Evolutionary conservation across 495 filamentous ascomycete species (phyloP).

Genomic region (Platismatia glauca): DNA sequence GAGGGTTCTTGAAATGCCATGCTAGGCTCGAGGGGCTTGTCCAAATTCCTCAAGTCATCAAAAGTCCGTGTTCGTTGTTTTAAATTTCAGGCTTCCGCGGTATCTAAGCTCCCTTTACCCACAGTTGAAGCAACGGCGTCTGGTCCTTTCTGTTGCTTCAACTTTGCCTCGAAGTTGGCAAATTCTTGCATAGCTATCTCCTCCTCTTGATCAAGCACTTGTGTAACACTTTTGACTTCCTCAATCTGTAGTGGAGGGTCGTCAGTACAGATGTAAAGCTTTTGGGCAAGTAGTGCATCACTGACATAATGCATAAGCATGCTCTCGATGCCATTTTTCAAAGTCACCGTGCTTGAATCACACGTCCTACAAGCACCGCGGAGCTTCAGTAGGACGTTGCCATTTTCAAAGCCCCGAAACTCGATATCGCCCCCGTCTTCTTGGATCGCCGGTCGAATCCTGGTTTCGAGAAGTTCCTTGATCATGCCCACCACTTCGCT

Average conservation of each 20-base stretch:
- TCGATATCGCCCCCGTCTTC: slow-evolving; percentile 99
- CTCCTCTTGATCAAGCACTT: slow-evolving; percentile 87
- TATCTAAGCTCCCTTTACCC: too few species aligned
- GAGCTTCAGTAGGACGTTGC: slow-evolving; percentile 76
- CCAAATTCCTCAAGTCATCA: neutral
- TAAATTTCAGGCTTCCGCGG: slow-evolving; percentile 37
- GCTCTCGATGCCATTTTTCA: slow-evolving; percentile 94
- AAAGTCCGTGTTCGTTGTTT: neutral
- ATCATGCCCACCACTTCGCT: slow-evolving; percentile 95
- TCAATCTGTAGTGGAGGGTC: slow-evolving; percentile 57
- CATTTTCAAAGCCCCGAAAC: slow-evolving; percentile 78
- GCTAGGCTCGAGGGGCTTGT: neutral
- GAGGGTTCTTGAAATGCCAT: neutral
- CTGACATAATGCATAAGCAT: slow-evolving; percentile 97
- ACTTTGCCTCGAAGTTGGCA: slow-evolving; percentile 91
- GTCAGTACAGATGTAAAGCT: slow-evolving; percentile 14
- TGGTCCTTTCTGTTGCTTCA: slow-evolving; percentile 65
- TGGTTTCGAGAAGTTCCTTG: slow-evolving; percentile 93
- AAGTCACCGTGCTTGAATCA: slow-evolving; percentile 88
- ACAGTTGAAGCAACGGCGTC: slow-evolving; percentile 44
- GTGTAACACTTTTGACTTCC: slow-evolving; percentile 86
- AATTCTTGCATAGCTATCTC: slow-evolving; percentile 86
- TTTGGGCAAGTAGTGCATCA: neutral
- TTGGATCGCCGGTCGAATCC: slow-evolving; percentile 90
- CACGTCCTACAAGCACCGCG: slow-evolving; percentile 90